Conservation (phyloP, 2,329 filamentous ascomycete genomes). For the Hortaea sp. region DNA sequence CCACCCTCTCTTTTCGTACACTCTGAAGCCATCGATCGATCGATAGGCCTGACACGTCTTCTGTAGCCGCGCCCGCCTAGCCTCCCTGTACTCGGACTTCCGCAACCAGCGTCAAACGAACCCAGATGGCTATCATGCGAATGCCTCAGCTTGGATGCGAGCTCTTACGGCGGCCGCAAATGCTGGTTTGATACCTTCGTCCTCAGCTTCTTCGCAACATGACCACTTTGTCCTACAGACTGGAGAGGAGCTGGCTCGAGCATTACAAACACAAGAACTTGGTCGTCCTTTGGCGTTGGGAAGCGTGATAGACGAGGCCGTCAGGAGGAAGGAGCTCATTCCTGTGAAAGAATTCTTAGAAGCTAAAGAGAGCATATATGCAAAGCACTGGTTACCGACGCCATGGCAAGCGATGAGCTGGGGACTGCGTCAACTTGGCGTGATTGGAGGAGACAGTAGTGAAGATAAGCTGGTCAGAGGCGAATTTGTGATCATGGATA, state of each 20-base stretch:
- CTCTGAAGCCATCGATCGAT: not conserved
- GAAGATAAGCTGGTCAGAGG: constrained; percentile 51
- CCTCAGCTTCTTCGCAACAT: constrained; percentile 22
- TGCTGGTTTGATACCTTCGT: constrained; percentile 47
- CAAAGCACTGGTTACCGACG: constrained; percentile 53
- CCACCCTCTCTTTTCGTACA: constrained; percentile 7
- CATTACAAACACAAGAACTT: constrained; percentile 65
- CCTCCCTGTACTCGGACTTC: constrained; percentile 85
- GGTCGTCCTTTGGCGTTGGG: constrained; percentile 74
- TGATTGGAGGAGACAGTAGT: constrained; percentile 11
- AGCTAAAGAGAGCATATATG: constrained; percentile 61
- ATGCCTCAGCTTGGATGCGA: constrained; percentile 67
- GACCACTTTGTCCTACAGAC: constrained; percentile 43
- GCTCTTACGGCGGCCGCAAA: constrained; percentile 61
- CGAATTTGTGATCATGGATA: constrained; percentile 56
- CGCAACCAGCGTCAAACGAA: constrained; percentile 63
- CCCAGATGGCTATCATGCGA: constrained; percentile 75
- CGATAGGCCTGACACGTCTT: constrained; percentile 1
- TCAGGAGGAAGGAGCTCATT: constrained; percentile 59
- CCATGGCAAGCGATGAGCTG: constrained; percentile 64
- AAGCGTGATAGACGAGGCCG: constrained; percentile 66
- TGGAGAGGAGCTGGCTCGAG: constrained; percentile 55
- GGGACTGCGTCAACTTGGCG: constrained; percentile 58
- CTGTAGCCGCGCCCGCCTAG: constrained; percentile 56
- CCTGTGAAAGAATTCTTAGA: constrained; percentile 58